phyloP scores from a whole-genome alignment of 129 eudicot genomes.

The sunflower (Helianthus annuus) region HanXRQr2.0-SUNRISE NC_035444.2:99561741-99562240 shows the following conservation, averaged over 20 bases:
- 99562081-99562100: conserved; percentile 84
- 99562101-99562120: conserved; percentile 93
- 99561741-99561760: conserved; percentile 97
- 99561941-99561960: conserved; percentile 87
- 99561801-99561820: conserved; percentile 93
- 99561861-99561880: conserved; percentile 13
- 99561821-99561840: conserved; percentile 25
- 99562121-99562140: conserved; percentile 99
- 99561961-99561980: conserved; percentile 97
- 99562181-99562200: conserved; percentile 37
- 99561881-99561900: conserved; percentile 1
- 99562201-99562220: neutral
- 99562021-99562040: conserved; percentile 66
- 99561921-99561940: conserved; percentile 88
- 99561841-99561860: neutral
- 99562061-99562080: conserved; percentile 73
- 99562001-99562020: conserved; percentile 79
- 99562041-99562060: conserved; percentile 90
- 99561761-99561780: conserved; percentile 96
- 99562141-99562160: conserved; percentile 87
- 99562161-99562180: conserved; percentile 76
- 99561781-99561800: conserved; percentile 92
- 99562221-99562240: neutral
- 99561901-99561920: conserved; percentile 48
- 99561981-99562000: conserved; percentile 91